Base-by-base conservation (phyloP, 768 basidiomycete species). In the Kwoniella heveanensis region DNA sequence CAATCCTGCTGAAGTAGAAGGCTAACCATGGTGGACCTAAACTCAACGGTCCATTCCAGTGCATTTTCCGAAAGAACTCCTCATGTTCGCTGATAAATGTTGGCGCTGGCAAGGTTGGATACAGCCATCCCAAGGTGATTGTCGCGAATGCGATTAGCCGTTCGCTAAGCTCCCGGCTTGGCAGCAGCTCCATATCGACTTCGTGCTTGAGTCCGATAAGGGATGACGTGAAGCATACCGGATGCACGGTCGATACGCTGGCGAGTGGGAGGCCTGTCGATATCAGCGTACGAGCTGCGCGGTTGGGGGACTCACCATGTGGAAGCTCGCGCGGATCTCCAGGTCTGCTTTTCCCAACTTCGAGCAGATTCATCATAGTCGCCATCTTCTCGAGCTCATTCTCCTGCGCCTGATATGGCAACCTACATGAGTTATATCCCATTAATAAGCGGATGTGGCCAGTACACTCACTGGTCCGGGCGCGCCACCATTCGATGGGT, bases 241-340 rank as follows among this genome's bases (percentile, higher is more conserved):
- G 39, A 19, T 44, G 39, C 39, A 44, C 39, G 15, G 39, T 44
- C 3, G 39, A 44, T 10, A 44, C 39, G 15, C 39, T 44, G 17
- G 39, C 39, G 17, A 44, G 39, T 3, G 39, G 39, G 19, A 44
- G 39, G 17, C 39, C 39, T 44, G 39, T 4, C 39, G 19, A 9
- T 8, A 19, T 44, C 39, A 44, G 39, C 39, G 9, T 17, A 19
- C 5, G 13, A 6, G 13, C 32, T 32, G 5, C 5, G 13, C 5
- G 32, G n/a, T n/a, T n/a, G 32, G 32, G 13, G 7, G 32, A 32
- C 39, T 44, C 39, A 44, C 39, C 39, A 17, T 44, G 39, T 44
- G 39, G 39, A 44, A 44, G 39, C 39, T 44, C 39, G 39, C 39
- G 39, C 15, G 39, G 39, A 17, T 44, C 39, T 44, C 39, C 39